phyloP scores from a whole-genome alignment of 805 yeast genomes.

The Ogataea angusta region DNA sequence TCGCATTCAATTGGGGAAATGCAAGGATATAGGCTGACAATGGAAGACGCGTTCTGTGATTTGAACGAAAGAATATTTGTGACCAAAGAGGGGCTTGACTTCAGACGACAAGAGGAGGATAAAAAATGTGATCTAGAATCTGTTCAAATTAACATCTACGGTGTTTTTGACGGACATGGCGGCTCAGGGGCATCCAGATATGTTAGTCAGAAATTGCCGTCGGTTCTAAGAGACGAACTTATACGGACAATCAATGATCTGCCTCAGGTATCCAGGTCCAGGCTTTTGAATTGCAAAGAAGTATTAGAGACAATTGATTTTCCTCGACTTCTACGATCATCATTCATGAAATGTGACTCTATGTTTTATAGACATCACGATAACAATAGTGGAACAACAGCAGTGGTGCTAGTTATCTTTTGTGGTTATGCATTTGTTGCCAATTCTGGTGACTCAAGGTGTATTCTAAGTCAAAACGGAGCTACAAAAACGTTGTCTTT shows the following conservation, averaged over 20 bases:
- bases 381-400: conserved; percentile 51
- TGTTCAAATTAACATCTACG: conserved; percentile 45
- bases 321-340: conserved; percentile 36
- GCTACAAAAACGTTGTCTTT: conserved; percentile 57
- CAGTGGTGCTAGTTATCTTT: conserved; percentile 43
- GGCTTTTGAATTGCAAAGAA: conserved; percentile 13
- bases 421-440: conserved; percentile 51
- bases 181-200: conserved; percentile 60
- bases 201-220: conserved; percentile 42
- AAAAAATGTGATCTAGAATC: not conserved
- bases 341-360: conserved; percentile 45
- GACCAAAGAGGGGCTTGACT: not conserved
- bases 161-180: conserved; percentile 83
- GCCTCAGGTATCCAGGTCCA: conserved; percentile 15
- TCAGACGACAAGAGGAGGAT: not conserved
- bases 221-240: conserved; percentile 19
- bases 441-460: conserved; percentile 75
- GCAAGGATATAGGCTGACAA: conserved; percentile 73
- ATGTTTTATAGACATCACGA: conserved; percentile 38
- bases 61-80: conserved; percentile 31
- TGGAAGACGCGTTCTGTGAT: conserved; percentile 73
- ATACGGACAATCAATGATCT: conserved; percentile 15
- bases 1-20: conserved; percentile 67
- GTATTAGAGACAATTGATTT: conserved; percentile 25
- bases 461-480: conserved; percentile 54